These are phyloP conservation scores for Ceratocystis cubensis DNA, from an alignment of 2,329 filamentous ascomycete species.

Conservation along the genomic window DNA sequence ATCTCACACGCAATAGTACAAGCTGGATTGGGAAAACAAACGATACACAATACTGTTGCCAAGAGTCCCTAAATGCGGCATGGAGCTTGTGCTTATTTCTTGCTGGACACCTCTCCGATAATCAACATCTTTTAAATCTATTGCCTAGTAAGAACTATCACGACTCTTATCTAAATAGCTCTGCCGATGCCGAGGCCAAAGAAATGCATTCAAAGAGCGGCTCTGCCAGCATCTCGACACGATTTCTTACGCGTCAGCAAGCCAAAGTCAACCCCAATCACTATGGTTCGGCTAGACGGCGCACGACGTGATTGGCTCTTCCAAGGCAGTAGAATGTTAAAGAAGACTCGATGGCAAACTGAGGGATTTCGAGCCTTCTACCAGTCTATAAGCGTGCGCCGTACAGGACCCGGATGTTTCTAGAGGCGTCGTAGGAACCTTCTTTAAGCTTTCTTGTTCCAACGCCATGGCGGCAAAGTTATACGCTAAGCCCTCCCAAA, in stretches of 20 bases:
- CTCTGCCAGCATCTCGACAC: neutral
- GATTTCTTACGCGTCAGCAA: neutral
- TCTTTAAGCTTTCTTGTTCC: neutral
- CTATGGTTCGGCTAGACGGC: neutral
- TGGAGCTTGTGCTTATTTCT: neutral
- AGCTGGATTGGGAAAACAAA: neutral
- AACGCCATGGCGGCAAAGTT: neutral
- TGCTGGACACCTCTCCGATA: neutral
- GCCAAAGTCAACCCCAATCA: neutral
- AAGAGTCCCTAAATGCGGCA: neutral
- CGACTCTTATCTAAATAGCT: neutral
- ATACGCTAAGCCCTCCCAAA: neutral
- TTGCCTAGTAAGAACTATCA: neutral
- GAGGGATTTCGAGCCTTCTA: neutral
- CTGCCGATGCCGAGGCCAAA: neutral
- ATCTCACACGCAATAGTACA: neutral
- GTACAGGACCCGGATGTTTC: neutral
- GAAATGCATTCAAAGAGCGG: neutral
- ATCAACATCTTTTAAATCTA: neutral
- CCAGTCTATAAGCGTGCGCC: neutral
- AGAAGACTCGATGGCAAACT: neutral
- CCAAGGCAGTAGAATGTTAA: neutral
- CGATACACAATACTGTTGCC: neutral
- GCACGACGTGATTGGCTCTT: neutral
- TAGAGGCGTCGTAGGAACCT: neutral